Conservation (phyloP, 208 protist species). For the Crithidia expoeki region DNA sequence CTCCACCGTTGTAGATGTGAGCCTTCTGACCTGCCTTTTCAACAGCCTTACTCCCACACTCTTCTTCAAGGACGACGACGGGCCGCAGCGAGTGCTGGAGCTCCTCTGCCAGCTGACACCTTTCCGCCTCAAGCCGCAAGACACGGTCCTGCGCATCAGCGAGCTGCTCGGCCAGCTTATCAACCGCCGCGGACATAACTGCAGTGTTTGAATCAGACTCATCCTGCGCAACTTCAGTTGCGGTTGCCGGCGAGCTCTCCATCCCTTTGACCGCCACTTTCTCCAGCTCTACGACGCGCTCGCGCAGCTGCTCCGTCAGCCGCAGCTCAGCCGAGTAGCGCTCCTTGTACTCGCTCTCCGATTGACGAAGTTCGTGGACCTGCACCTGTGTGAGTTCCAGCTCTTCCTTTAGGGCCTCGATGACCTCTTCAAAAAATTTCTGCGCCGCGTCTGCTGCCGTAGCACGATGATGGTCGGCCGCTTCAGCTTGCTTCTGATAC, state of each 20-base stretch:
- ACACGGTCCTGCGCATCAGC: constrained; percentile 18
- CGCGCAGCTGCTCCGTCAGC: constrained; percentile 18
- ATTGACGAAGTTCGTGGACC: not conserved
- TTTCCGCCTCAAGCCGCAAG: constrained; percentile 6
- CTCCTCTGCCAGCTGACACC: constrained; percentile 5
- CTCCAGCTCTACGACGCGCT: constrained; percentile 22
- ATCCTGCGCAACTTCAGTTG: not conserved
- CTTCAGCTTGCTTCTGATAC: not conserved
- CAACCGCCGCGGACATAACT: not conserved
- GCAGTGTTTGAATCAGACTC: not conserved
- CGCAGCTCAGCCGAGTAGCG: constrained; percentile 14
- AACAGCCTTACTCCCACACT: not conserved
- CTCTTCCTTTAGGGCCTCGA: constrained; percentile 34
- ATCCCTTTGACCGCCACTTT: not conserved
- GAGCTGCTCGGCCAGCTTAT: constrained; percentile 20
- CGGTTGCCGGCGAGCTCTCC: not conserved
- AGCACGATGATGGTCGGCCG: not conserved
- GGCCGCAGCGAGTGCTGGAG: constrained; percentile 27
- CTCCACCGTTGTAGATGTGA: not conserved
- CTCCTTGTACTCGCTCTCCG: not conserved
- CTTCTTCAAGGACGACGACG: not conserved
- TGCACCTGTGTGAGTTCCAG: constrained; percentile 28
- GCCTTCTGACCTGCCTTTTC: not conserved
- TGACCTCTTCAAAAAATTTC: constrained; percentile 10
- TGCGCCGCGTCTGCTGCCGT: not conserved